Evolutionary conservation across 1,139 yeast species (phyloP).

Genomic region (Pichia sp.): DNA sequence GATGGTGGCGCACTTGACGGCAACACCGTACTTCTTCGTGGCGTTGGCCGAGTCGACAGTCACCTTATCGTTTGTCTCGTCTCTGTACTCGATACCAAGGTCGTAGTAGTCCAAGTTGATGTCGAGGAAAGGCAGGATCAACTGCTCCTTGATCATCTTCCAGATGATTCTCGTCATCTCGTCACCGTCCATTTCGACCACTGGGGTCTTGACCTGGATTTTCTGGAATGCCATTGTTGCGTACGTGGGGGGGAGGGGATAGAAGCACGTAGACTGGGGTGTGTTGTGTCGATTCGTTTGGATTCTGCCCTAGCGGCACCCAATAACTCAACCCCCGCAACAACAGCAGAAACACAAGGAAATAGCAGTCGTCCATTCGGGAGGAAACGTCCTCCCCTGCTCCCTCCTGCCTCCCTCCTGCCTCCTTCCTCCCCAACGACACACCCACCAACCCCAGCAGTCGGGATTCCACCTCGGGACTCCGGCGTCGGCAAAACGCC

Average conservation of each 20-base stretch:
- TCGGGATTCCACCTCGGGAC: slow-evolving; percentile 1
- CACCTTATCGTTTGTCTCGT: slow-evolving; percentile 65
- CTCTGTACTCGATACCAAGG: slow-evolving; percentile 66
- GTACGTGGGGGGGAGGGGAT: neutral
- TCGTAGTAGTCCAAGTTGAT: slow-evolving; percentile 74
- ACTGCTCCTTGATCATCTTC: slow-evolving; percentile 66
- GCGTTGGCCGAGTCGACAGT: slow-evolving; percentile 76
- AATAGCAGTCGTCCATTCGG: no score
- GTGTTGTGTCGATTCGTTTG: no score
- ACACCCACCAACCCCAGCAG: neutral
- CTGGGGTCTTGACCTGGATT: slow-evolving; percentile 64
- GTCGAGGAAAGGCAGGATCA: slow-evolving; percentile 66
- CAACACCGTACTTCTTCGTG: slow-evolving; percentile 71
- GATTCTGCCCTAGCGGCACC: no score
- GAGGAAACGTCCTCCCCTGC: no score
- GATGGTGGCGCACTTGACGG: slow-evolving; percentile 81
- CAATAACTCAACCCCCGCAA: no score
- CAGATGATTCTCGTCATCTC: slow-evolving; percentile 86
- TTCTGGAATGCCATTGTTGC: slow-evolving; percentile 37
- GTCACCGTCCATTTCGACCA: slow-evolving; percentile 82
- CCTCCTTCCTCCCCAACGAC: neutral
- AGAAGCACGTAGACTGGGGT: neutral
- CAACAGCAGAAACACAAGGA: no score
- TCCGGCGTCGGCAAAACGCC: slow-evolving; percentile 1
- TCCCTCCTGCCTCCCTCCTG: neutral